These are phyloP conservation scores for Udeniomyces megalosporus DNA, from an alignment of 768 basidiomycete species.

Conservation along the genomic window DNA sequence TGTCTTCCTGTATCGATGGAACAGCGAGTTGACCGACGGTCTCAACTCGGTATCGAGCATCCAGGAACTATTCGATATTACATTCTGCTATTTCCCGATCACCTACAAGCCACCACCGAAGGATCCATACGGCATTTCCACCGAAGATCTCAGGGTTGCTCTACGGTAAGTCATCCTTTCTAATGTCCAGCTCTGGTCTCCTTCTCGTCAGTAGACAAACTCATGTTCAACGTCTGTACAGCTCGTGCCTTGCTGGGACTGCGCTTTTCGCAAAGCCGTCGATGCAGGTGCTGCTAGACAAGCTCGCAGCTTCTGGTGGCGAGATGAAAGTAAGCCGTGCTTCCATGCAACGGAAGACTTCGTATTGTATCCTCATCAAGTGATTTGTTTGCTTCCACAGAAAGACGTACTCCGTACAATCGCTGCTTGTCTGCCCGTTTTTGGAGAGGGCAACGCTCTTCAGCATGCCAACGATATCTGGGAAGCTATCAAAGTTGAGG, in stretches of 20 bases:
- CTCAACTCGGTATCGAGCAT: not conserved
- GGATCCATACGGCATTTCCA: constrained; percentile 80
- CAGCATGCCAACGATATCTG: constrained; percentile 62
- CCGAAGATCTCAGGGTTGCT: constrained; percentile 61
- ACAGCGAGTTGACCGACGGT: not conserved
- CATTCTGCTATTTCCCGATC: constrained; percentile 97
- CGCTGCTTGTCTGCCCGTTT: constrained; percentile 60
- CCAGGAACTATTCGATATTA: constrained; percentile 81
- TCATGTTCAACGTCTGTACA: constrained; percentile 20
- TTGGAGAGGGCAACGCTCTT: constrained; percentile 48
- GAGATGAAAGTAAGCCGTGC: constrained; percentile 52
- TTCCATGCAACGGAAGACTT: not conserved
- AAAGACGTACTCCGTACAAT: constrained; percentile 72
- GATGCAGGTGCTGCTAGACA: constrained; percentile 78
- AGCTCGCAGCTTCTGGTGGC: constrained; percentile 65
- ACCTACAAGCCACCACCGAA: constrained; percentile 86
- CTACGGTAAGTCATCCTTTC: constrained; percentile 39
- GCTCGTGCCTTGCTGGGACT: constrained; percentile 58
- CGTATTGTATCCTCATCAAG: not conserved
- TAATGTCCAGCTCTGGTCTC: not conserved
- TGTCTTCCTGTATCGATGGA: not conserved
- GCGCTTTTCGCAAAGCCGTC: constrained; percentile 70
- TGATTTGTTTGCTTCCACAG: constrained; percentile 34
- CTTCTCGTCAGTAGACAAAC: not conserved
- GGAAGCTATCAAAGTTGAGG: constrained; percentile 83